Conservation (phyloP, 768 basidiomycete species). For the Tulasnella sp. region DNA sequence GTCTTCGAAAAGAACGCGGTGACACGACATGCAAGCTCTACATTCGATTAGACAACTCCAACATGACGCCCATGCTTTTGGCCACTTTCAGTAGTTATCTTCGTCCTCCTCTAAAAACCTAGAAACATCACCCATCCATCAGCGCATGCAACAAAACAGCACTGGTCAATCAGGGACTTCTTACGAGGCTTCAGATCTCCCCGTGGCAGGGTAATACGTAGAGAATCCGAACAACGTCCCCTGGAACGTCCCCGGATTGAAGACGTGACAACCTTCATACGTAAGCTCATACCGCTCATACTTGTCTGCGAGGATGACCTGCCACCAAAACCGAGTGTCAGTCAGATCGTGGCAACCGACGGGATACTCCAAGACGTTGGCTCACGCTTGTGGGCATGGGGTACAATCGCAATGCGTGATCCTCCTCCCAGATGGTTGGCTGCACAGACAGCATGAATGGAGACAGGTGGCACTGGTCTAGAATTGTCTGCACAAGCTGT, state of each 20-base stretch:
- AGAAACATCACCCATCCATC: no score
- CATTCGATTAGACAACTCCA: no score
- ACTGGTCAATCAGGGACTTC: slow-evolving; percentile 19
- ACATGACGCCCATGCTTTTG: no score
- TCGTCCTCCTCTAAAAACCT: no score
- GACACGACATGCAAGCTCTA: no score
- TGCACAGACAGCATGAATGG: slow-evolving; percentile 78
- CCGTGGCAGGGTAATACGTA: slow-evolving; percentile 77
- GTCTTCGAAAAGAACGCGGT: no score
- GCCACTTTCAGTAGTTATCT: no score
- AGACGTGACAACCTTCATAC: slow-evolving; percentile 96
- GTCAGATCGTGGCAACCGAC: background rate
- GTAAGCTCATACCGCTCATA: slow-evolving; percentile 94
- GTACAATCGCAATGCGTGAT: slow-evolving; percentile 85
- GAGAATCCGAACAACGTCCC: slow-evolving; percentile 77
- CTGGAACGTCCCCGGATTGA: slow-evolving; percentile 92
- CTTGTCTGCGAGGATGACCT: slow-evolving; percentile 92
- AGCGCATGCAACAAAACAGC: no score
- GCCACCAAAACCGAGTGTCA: slow-evolving; percentile 18
- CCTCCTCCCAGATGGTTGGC: slow-evolving; percentile 80
- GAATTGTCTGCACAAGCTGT: slow-evolving; percentile 92
- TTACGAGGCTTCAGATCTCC: slow-evolving; percentile 79
- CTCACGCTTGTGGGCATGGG: slow-evolving; percentile 86
- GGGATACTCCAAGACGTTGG: slow-evolving; percentile 16
- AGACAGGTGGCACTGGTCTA: slow-evolving; percentile 91